These are phyloP conservation scores for Termitomyces sp. DNA, from an alignment of 768 basidiomycete species.

Conservation along the genomic window DNA sequence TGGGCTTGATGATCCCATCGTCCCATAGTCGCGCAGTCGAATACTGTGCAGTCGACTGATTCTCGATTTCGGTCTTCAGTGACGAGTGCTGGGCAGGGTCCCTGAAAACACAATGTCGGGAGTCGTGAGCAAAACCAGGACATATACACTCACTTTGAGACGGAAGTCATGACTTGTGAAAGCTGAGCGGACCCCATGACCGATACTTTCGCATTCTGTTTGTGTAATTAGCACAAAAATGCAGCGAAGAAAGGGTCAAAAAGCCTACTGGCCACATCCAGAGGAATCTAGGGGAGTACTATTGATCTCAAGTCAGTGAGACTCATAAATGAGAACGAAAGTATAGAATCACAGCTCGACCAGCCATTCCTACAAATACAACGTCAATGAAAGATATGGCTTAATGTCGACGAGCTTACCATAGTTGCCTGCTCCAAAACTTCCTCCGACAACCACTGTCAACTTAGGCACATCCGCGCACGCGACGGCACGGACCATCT, in stretches of 20 bases:
- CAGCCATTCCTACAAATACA: conserved; percentile 72
- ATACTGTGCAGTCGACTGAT: conserved; percentile 83
- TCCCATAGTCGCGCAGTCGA: conserved; percentile 95
- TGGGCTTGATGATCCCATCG: conserved; percentile 86
- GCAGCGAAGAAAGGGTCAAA: not conserved
- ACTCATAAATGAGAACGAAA: not conserved
- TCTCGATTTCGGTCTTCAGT: conserved; percentile 80
- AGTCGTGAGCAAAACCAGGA: not conserved
- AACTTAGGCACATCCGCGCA: conserved; percentile 94
- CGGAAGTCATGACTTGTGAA: conserved; percentile 88
- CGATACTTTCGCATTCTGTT: conserved; percentile 83
- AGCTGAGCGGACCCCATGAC: conserved; percentile 96
- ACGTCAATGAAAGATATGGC: not conserved
- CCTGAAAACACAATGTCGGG: conserved; percentile 30
- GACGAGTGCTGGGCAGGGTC: conserved; percentile 76
- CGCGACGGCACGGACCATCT: conserved; percentile 95
- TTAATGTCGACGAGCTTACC: conserved; percentile 40
- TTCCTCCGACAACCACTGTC: conserved; percentile 90
- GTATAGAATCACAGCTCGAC: conserved; percentile 70
- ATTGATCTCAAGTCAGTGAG: conserved; percentile 4
- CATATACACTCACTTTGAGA: conserved; percentile 58
- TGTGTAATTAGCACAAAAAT: conserved; percentile 2
- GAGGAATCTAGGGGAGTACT: conserved; percentile 93
- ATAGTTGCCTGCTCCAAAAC: conserved; percentile 94
- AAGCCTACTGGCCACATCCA: conserved; percentile 95